Evolutionary conservation across 805 yeast genomes (phyloP).

Genomic region (Yarrowia hollandica): DNA sequence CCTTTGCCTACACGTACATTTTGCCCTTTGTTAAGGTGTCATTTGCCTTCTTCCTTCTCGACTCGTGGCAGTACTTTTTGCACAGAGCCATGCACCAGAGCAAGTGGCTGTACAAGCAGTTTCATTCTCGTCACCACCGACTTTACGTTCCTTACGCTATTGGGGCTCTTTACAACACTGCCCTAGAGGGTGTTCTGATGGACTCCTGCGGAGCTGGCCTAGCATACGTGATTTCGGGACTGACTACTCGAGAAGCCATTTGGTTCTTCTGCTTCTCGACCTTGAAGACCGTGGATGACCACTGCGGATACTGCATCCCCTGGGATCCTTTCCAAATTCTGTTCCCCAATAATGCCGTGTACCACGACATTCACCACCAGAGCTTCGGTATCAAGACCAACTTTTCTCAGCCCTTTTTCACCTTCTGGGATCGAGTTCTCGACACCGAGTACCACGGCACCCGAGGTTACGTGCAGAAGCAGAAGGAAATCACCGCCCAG

Average conservation of each 20-base stretch:
- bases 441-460: conserved; percentile 71
- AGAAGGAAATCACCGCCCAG: conserved; percentile 51
- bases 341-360: conserved; percentile 93
- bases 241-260: conserved; percentile 76
- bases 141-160: conserved; percentile 94
- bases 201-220: conserved; percentile 93
- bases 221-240: conserved; percentile 60
- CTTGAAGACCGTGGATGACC: conserved; percentile 95
- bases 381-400: conserved; percentile 91
- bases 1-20: conserved; percentile 35
- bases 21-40: conserved; percentile 55
- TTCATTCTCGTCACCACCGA: conserved; percentile 93
- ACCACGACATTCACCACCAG: conserved; percentile 98
- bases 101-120: conserved; percentile 68
- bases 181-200: conserved; percentile 87
- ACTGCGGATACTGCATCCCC: conserved; percentile 95
- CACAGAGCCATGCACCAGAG: conserved; percentile 88
- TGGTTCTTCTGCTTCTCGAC: conserved; percentile 83
- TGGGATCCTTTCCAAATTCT: conserved; percentile 84
- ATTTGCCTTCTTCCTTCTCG: conserved; percentile 72
- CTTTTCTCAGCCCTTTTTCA: conserved; percentile 94
- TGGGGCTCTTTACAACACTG: conserved; percentile 94
- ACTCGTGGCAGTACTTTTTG: conserved; percentile 92
- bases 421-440: conserved; percentile 80
- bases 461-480: conserved; percentile 63